Conservation (phyloP, 495 filamentous ascomycete species). For the Copromyces sp. region DNA sequence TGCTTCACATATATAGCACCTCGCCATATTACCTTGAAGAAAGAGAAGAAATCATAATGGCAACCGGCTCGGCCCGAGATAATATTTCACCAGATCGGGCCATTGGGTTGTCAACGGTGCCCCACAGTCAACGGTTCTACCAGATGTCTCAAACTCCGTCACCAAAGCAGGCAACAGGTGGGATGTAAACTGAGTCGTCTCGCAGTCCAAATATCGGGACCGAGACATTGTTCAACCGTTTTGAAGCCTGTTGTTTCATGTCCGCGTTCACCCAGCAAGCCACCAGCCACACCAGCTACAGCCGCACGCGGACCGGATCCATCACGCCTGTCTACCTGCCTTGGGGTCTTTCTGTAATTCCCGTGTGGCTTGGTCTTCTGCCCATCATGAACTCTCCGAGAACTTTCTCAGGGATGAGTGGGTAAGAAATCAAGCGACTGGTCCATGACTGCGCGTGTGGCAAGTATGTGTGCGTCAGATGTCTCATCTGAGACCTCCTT, state of each 20-base stretch:
- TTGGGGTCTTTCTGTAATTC: not conserved
- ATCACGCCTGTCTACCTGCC: not conserved
- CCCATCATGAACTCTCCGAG: not conserved
- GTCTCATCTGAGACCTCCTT: not conserved
- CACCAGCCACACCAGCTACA: not conserved
- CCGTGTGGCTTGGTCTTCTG: not conserved
- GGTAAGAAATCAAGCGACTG: not conserved
- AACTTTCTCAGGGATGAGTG: not conserved
- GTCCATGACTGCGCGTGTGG: not conserved
- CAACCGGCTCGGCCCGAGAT: not conserved
- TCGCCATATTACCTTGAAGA: not conserved
- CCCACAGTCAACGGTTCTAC: not conserved
- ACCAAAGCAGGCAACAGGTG: not conserved
- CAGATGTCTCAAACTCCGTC: not conserved
- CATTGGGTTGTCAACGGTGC: not conserved
- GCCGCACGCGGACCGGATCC: not conserved
- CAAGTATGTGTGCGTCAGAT: not conserved
- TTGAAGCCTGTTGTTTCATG: not conserved
- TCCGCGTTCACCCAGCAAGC: not conserved
- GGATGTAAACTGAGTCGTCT: not conserved
- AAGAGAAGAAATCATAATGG: not conserved
- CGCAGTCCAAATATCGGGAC: not conserved
- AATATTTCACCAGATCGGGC: not conserved
- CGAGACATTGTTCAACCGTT: not conserved
- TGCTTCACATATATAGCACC: not conserved